Base-by-base conservation (phyloP, 2,329 filamentous ascomycete species). In the Nemania diffusa region DNA sequence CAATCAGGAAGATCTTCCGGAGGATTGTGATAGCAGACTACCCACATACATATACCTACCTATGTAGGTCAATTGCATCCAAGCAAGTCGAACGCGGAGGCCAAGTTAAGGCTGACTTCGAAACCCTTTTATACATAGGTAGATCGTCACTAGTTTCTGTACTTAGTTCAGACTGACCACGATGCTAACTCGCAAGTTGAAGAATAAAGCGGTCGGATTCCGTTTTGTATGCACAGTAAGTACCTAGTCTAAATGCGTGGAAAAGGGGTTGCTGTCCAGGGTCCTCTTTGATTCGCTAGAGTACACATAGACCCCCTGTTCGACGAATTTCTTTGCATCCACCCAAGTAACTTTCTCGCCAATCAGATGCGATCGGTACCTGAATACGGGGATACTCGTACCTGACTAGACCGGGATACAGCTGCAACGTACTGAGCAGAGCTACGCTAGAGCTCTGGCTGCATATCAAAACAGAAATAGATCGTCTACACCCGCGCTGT, bases 391-490 rank as follows among this genome's bases (percentile, higher is more conserved):
- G 57, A 8, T 15, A 9, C 34, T 27, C 8, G 67, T 69, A 57
- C 67, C 67, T 69, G 67, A 52, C 50, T 61, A 52, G 50, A 24
- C 46, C 27, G 24, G 32, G 27, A 24, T 37, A 20, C 9, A 9
- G 51, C 29, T 20, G 57, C 11, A 29, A 20, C 51, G 26, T 15
- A 7, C 13, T 15, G 37, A 15, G 17, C 20, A 2, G 40, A 27
- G 40, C 22, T 3, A 42, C 60, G 63, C 60, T 67, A 53, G 56
- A 34, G 62, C 65, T 55, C 34, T 52, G 22, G 44, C 29, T 53
- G 51, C 65, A 68, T 62, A 20, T 62, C 62, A 37, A 65, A 68
- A 44, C 52, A 68, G 65, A 68, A 65, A 65, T 62, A 64, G 65
- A 65, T 65, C 57, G 44, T 53, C 62, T 34, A 20, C 24, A 22